Base-by-base conservation (phyloP, 2,329 filamentous ascomycete genomes). In the Sclerotinia borealis region DNA sequence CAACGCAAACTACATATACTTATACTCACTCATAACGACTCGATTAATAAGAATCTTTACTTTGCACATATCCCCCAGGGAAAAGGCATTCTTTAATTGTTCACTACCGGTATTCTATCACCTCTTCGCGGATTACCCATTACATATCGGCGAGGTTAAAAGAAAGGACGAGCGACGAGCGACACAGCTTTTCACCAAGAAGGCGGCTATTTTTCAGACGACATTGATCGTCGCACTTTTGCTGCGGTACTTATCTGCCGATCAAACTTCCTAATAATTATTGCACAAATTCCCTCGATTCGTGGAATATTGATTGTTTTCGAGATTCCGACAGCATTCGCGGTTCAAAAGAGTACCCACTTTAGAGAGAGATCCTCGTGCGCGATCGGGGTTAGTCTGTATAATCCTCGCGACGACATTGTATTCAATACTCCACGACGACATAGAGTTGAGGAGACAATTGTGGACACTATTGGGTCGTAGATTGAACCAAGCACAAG, bases 361-460 rank as follows among this genome's bases (percentile, higher is more conserved):
- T 62, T 62, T 56, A 45, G 39, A 45, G 39, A 45, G 59, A 36
- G 50, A 62, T 55, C 41, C 48, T 62, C 50, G 63, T 65, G 59
- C 59, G 59, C 59, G 59, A 56, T 62, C 59, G 59, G 61, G 65
- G 69, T 71, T 67, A 70, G 68, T 67, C 68, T 68, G 67, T 68
- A 66, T 62, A 56, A 22, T 54, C 52, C 58, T 68, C 66, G 65
- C 69, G 61, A 68, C 65, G 29, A 56, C 59, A 50, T 47, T 36
- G 56, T 59, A 64, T 37, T 60, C 55, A 50, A 61, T 61, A 56
- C 17, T 58, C 41, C 39, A 59, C 63, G 15, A 62, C 64, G 13
- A 19, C 41, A 29, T 17, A 52, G 13, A 51, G 31, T 47, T 47
- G 48, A 41, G n/a, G 39, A 62, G 37, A 61, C 60, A 59, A 68